A percentile compares a stretch with the other conserved stretches of the same genome.
phyloP scores from a whole-genome alignment of 2,329 filamentous ascomycete species.

The Aureobasidium melanogenum region DNA sequence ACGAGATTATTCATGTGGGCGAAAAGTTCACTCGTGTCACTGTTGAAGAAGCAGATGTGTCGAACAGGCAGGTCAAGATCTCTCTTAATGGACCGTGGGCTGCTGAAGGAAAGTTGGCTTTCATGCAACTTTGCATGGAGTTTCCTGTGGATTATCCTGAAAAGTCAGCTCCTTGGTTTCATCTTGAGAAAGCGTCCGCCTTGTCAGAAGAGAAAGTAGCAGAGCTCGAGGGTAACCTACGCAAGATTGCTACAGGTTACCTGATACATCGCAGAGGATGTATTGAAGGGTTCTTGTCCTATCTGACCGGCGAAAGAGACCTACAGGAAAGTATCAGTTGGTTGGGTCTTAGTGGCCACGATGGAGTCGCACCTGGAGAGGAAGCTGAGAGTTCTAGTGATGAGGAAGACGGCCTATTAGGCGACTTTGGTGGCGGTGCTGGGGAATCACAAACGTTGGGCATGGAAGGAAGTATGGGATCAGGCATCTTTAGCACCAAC shows the following conservation, averaged over 20 bases:
- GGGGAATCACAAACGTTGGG: slow-evolving; percentile 25
- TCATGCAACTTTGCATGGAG: slow-evolving; percentile 48
- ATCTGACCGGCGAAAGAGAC: slow-evolving; percentile 50
- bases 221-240: slow-evolving; percentile 42
- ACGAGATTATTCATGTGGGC: slow-evolving; percentile 53
- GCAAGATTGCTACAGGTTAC: slow-evolving; percentile 47
- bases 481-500: slow-evolving; percentile 49
- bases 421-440: slow-evolving; percentile 30
- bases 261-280: slow-evolving; percentile 45
- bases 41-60: slow-evolving; percentile 51
- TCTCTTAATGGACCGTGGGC: slow-evolving; percentile 55
- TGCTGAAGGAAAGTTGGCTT: slow-evolving; percentile 40
- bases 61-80: slow-evolving; percentile 44
- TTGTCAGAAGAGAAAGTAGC: slow-evolving; percentile 41
- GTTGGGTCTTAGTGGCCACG: slow-evolving; percentile 49
- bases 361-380: slow-evolving; percentile 36
- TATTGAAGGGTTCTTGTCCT: slow-evolving; percentile 53
- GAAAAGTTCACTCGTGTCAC: slow-evolving; percentile 52
- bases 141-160: slow-evolving; percentile 51
- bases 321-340: slow-evolving; percentile 47
- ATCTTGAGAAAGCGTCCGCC: slow-evolving; percentile 48
- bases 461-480: slow-evolving; percentile 30
- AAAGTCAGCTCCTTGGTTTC: slow-evolving; percentile 41
- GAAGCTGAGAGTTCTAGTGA: slow-evolving; percentile 63
- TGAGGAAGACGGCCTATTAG: slow-evolving; percentile 25